Conservation (phyloP, 257 asterid species). For the Nicotiana noctiflora region DNA sequence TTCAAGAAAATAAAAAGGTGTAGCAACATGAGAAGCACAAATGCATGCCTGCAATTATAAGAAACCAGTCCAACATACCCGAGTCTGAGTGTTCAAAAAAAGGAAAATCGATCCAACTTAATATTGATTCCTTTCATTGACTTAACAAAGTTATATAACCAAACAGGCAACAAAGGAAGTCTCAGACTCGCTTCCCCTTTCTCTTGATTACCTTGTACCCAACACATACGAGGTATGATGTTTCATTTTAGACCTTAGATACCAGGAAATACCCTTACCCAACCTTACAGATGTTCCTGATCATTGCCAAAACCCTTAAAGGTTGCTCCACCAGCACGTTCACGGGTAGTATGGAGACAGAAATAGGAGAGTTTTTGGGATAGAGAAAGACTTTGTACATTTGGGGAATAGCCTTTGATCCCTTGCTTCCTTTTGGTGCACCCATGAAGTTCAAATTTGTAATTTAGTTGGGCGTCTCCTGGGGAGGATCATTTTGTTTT, state of each 20-base stretch:
- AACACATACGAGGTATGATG: not conserved
- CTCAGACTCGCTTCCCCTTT: not conserved
- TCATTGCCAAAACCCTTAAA: not conserved
- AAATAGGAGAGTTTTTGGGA: not conserved
- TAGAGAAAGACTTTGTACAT: not conserved
- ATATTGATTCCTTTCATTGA: not conserved
- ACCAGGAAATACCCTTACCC: not conserved
- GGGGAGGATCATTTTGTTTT: not conserved
- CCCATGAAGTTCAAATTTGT: not conserved
- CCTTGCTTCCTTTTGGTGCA: not conserved
- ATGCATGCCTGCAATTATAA: not conserved
- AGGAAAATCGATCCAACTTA: not conserved
- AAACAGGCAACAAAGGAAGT: not conserved
- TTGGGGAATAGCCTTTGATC: not conserved
- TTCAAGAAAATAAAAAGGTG: not conserved
- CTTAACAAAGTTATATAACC: not conserved
- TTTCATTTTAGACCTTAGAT: not conserved
- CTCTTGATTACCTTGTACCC: not conserved
- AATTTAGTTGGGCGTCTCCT: not conserved
- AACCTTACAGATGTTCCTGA: not conserved
- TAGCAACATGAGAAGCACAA: not conserved
- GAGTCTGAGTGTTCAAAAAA: not conserved
- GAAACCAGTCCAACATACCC: not conserved
- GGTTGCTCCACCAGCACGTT: not conserved
- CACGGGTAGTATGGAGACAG: not conserved